phyloP scores from a whole-genome alignment of 225 moss, liverwort and hornwort species.

The Polytrichum formosum region DNA sequence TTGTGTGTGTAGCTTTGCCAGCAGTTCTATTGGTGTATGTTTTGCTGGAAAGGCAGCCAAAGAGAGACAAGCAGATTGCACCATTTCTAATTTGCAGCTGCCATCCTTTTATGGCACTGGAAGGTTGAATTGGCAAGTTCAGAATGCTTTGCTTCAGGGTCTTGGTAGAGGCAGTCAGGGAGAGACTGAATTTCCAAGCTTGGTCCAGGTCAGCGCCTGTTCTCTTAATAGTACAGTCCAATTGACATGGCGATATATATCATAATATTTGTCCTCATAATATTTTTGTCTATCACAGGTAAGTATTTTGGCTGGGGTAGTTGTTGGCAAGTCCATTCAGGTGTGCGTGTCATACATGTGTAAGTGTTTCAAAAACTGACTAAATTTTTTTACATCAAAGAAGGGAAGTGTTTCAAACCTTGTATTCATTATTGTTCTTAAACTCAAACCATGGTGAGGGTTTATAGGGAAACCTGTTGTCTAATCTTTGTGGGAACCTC shows the following conservation, averaged over 20 bases:
- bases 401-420: too few species aligned
- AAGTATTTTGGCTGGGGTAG: too few species aligned
- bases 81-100: background rate
- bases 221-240: too few species aligned
- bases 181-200: constrained; percentile 3
- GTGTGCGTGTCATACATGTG: too few species aligned
- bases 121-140: background rate
- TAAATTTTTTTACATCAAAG: background rate
- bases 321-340: too few species aligned
- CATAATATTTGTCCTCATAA: too few species aligned
- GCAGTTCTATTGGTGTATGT: background rate
- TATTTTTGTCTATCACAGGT: too few species aligned
- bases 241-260: too few species aligned
- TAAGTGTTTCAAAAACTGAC: too few species aligned
- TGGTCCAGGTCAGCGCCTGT: constrained; percentile 4
- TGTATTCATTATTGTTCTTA: background rate
- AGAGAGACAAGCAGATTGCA: background rate
- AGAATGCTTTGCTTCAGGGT: background rate
- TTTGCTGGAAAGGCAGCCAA: background rate
- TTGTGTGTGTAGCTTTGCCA: constrained; percentile 1
- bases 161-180: constrained; percentile 8
- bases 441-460: background rate
- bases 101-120: background rate
- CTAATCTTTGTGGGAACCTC: background rate
- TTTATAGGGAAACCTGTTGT: background rate